phyloP scores from a whole-genome alignment of 73 alveolate species.

The Tetrahymena thermophila region DNA sequence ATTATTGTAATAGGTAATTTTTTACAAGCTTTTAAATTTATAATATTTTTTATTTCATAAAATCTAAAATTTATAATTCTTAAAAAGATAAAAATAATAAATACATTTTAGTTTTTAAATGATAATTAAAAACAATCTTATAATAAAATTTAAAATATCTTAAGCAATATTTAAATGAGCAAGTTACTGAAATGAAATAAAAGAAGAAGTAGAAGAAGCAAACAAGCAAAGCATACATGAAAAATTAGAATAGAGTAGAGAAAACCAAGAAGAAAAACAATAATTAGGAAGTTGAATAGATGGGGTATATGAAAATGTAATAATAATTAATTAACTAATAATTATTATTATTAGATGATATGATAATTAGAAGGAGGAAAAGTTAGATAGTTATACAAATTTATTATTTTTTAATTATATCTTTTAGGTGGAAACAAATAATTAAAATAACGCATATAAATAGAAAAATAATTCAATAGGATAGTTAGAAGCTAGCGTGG shows the following conservation, averaged over 20 bases:
- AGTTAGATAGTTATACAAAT: neutral
- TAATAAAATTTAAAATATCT: neutral
- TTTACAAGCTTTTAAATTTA: neutral
- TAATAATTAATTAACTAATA: no score
- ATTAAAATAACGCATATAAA: neutral
- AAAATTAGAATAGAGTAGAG: neutral
- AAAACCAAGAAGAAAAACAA: neutral
- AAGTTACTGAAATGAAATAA: neutral
- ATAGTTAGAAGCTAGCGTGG: neutral
- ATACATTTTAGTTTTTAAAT: no score
- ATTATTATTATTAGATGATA: no score
- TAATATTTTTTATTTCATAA: neutral
- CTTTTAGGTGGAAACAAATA: neutral
- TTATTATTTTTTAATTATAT: no score
- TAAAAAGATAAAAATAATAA: no score
- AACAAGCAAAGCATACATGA: neutral
- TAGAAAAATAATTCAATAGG: no score
- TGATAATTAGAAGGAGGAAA: neutral
- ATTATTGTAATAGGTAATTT: neutral
- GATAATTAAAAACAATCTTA: neutral
- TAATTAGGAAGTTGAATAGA: neutral
- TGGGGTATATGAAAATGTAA: neutral
- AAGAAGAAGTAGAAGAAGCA: no score
- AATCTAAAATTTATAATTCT: neutral
- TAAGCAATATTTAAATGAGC: neutral